phyloP scores from a whole-genome alignment of 257 asterid genomes.

The Ilex aquifolium region DNA sequence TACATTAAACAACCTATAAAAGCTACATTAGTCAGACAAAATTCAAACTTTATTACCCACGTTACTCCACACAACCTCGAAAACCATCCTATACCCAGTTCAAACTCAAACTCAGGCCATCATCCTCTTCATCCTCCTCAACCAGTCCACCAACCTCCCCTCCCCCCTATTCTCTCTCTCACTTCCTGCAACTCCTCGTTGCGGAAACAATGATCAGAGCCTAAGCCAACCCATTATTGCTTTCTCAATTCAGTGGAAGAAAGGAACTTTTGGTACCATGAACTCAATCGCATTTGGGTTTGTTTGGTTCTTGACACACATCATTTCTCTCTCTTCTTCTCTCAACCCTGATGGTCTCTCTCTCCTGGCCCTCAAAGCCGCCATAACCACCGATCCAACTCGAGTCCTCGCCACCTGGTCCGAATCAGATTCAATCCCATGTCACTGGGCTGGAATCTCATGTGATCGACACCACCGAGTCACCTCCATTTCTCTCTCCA shows the following conservation, averaged over 20 bases:
- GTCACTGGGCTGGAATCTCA: conserved; percentile 74
- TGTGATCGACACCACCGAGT: conserved; percentile 60
- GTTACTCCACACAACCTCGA: conserved; percentile 32
- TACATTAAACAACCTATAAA: conserved; percentile 2
- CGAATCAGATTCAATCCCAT: conserved; percentile 63
- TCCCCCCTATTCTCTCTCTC: conserved; percentile 1
- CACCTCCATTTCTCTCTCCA: conserved; percentile 51
- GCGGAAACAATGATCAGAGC: conserved; percentile 16
- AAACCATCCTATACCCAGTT: conserved; percentile 24
- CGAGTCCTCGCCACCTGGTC: conserved; percentile 64
- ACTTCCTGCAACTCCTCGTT: conserved; percentile 34
- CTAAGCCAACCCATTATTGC: background rate
- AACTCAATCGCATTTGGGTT: conserved; percentile 13
- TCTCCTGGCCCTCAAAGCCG: conserved; percentile 80
- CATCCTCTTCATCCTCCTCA: conserved; percentile 23
- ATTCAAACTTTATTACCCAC: conserved; percentile 34
- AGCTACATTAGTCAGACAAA: conserved; percentile 23
- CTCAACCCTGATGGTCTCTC: conserved; percentile 80
- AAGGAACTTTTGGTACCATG: conserved; percentile 2
- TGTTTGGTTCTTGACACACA: conserved; percentile 34
- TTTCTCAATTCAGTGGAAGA: conserved; percentile 13
- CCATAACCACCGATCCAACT: conserved; percentile 64
- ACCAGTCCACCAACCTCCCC: conserved; percentile 5
- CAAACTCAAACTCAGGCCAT: conserved; percentile 24
- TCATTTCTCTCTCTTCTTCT: conserved; percentile 29